Evolutionary conservation across 345 rosid genomes (phyloP), one percentile per base, ranked within the genome.

Genomic region (Alliaria petiolata): DNA sequence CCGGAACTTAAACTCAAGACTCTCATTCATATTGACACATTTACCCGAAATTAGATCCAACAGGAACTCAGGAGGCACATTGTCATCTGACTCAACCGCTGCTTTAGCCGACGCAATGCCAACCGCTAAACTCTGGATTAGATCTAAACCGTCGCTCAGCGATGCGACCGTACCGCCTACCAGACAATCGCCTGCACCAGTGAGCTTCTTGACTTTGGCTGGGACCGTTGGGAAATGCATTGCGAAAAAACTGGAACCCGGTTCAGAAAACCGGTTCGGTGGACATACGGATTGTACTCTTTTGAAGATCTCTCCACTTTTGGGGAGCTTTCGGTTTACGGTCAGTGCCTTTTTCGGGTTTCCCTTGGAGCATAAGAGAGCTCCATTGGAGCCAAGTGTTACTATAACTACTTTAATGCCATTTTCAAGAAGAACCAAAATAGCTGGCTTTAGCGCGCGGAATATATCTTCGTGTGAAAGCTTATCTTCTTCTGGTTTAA

Each of bases 171-270:
- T 81, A 52, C 92, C 97, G 7, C 96, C 97, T 1, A 91, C 96
- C 47, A 87, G 73, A 79, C 95, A 91, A 80, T 91, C 95, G 38
- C 98, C 97, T 51, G 97, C 95, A 35, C 98, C 97, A 0, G 97
- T 86, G 26, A 91, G 91, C 81, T 84, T 89, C 76, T 82, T 86
- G 65, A 86, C 95, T 5, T 86, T 82, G 22, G 93, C 92, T 47
- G 95, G 80, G 55, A 86, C 82, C 11, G 83, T 81, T 30, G 96
- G 95, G 67, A 89, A 81, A 83, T 95, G 93, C 59, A 85, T 62
- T 3, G 81, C 83, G 8, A 69, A 80, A 62, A 86, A 38, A 70
- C 47, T 46, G 20, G 80, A 64, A 33, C 65, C 52, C 7, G 50
- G 45, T 20, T 65, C 69, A 36, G 67, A 43, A 46, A 62, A 82